Conservation (phyloP, 2,329 filamentous ascomycete genomes). For the Chrysoporthe deuterocubensis region DNA sequence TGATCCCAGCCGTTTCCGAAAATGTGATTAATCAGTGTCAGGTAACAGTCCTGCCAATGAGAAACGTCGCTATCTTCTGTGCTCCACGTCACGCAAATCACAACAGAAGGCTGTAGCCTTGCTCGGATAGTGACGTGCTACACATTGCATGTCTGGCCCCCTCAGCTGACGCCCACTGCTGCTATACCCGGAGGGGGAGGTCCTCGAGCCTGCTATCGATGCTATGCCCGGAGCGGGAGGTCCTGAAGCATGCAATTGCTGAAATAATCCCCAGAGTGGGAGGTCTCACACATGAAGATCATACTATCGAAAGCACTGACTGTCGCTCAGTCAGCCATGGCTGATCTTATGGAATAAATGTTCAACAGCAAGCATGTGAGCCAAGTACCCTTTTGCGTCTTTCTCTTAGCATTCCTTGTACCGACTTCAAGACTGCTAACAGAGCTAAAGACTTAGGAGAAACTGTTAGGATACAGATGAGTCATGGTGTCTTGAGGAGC, state of each 20-base stretch:
- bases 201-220: no score
- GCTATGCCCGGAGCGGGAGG: no score
- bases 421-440: no score
- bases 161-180: no score
- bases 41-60: not conserved
- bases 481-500: not conserved
- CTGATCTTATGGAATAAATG: not conserved
- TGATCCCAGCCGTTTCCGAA: not conserved
- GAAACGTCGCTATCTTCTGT: not conserved
- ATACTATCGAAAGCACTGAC: not conserved
- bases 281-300: not conserved
- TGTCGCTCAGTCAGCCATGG: not conserved
- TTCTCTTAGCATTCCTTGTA: no score
- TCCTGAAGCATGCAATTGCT: no score
- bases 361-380: no score
- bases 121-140: not conserved
- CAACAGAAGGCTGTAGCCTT: not conserved
- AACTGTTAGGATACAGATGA: not conserved
- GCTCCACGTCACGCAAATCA: not conserved
- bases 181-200: no score
- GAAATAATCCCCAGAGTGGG: not conserved
- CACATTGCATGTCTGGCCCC: not conserved
- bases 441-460: no score
- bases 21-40: not conserved
- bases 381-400: no score